These are phyloP conservation scores for Tolypocladium amazonense DNA, from an alignment of 2,329 filamentous ascomycete species.

Conservation along the genomic window DNA sequence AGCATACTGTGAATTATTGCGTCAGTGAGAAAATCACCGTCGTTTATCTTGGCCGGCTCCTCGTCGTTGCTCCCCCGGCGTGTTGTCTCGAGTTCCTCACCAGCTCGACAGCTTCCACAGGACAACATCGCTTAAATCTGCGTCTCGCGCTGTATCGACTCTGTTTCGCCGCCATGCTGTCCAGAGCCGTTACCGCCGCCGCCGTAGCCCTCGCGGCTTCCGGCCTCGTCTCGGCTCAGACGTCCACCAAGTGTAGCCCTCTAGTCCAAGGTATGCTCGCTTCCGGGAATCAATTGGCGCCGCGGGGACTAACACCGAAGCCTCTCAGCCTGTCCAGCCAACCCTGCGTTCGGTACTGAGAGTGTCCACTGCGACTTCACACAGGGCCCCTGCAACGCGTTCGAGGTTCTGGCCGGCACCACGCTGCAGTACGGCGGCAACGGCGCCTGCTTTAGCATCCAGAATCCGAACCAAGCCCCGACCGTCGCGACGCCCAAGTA, in stretches of 20 bases:
- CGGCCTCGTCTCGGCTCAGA: constrained; percentile 42
- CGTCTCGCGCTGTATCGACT: neutral
- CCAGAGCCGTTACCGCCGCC: constrained; percentile 34
- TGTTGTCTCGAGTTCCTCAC: neutral
- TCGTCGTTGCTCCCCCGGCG: neutral
- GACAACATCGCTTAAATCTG: neutral
- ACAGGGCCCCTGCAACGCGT: constrained; percentile 52
- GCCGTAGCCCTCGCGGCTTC: constrained; percentile 39
- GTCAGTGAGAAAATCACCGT: neutral
- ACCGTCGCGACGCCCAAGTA: constrained; percentile 74
- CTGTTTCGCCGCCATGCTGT: constrained; percentile 19
- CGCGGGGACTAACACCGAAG: neutral
- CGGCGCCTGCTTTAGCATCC: constrained; percentile 56
- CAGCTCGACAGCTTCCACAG: neutral
- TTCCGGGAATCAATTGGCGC: neutral
- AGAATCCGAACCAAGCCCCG: constrained; percentile 51
- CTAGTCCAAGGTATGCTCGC: constrained; percentile 31
- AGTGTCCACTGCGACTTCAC: constrained; percentile 60
- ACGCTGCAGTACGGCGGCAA: constrained; percentile 33
- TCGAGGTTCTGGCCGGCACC: constrained; percentile 36
- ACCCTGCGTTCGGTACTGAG: constrained; percentile 61
- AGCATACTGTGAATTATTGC: neutral
- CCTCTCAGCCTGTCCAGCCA: constrained; percentile 52
- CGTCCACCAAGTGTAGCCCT: constrained; percentile 44
- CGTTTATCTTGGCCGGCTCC: neutral